A percentile compares a stretch with the other conserved stretches of the same genome.
Conservation (phyloP, 176 grass and related monocot species). For the Aegilops bicornis region DNA sequence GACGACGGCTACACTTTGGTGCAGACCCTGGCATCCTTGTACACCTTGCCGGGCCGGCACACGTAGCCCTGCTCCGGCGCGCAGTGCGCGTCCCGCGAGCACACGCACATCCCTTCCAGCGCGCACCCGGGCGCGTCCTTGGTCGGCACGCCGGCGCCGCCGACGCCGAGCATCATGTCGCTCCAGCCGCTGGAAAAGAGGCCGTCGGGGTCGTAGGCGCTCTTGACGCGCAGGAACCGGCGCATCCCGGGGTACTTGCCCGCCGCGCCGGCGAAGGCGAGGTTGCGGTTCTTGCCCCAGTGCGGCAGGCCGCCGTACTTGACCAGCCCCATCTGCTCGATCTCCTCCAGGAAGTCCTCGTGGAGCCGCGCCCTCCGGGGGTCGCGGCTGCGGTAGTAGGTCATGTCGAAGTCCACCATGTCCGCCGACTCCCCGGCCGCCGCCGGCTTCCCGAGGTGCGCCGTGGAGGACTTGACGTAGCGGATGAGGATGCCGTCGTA, state of each 20-base stretch:
- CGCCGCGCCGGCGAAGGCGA: neutral
- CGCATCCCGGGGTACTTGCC: neutral
- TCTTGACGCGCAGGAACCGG: neutral
- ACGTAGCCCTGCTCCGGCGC: neutral
- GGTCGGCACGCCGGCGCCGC: neutral
- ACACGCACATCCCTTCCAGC: neutral
- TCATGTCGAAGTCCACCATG: neutral
- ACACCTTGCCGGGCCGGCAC: neutral
- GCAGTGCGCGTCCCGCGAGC: neutral
- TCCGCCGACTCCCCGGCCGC: neutral
- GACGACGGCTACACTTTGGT: neutral
- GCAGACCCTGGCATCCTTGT: neutral
- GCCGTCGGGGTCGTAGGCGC: neutral
- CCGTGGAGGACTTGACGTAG: conserved; percentile 13
- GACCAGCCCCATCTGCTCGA: neutral
- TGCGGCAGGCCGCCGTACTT: neutral
- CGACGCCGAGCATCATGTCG: neutral
- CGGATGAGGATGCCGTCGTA: conserved; percentile 15
- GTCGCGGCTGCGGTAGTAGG: neutral
- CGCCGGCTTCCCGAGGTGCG: neutral
- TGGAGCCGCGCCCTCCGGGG: neutral
- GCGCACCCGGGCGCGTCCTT: neutral
- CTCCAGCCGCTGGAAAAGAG: neutral
- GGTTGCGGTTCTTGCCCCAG: neutral
- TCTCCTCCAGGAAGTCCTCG: neutral